phyloP scores from a whole-genome alignment of 169 alveolate species.

The Fabrea salina region DNA sequence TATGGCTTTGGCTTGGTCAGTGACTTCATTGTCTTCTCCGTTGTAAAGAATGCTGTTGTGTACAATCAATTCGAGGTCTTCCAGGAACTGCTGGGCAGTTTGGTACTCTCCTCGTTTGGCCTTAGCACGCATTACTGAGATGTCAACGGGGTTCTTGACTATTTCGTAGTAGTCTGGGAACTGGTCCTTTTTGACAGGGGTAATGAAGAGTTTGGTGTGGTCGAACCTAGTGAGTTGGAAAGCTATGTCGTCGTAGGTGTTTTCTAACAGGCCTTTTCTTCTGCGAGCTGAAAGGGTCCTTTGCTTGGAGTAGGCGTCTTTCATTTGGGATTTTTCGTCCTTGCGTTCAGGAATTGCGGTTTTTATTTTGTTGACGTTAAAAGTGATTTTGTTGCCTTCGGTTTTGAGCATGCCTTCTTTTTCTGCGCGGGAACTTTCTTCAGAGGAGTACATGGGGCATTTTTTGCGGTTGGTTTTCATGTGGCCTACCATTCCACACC shows the following conservation, averaged over 20 bases:
- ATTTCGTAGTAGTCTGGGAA: slow-evolving; percentile 51
- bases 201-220: slow-evolving; percentile 35
- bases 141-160: slow-evolving; percentile 42
- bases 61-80: slow-evolving; percentile 33
- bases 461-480: slow-evolving; percentile 34
- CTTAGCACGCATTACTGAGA: slow-evolving; percentile 36
- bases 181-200: slow-evolving; percentile 45
- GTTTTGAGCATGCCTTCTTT: slow-evolving; percentile 29
- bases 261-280: not conserved
- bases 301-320: slow-evolving; percentile 19
- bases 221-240: slow-evolving; percentile 39
- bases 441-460: no score
- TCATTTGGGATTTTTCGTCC: not conserved
- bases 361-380: not conserved
- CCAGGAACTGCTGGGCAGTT: slow-evolving; percentile 12
- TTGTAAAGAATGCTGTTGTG: slow-evolving; percentile 43
- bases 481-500: slow-evolving; percentile 33
- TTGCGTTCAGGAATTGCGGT: not conserved
- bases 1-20: slow-evolving; percentile 14
- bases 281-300: slow-evolving; percentile 21
- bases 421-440: not conserved
- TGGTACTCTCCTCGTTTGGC: slow-evolving; percentile 47
- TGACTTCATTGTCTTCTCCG: slow-evolving; percentile 24
- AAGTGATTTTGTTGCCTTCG: slow-evolving; percentile 27
- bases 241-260: slow-evolving; percentile 33